phyloP scores from a whole-genome alignment of 208 protist genomes.

The Wallacemonas sp. region DNA sequence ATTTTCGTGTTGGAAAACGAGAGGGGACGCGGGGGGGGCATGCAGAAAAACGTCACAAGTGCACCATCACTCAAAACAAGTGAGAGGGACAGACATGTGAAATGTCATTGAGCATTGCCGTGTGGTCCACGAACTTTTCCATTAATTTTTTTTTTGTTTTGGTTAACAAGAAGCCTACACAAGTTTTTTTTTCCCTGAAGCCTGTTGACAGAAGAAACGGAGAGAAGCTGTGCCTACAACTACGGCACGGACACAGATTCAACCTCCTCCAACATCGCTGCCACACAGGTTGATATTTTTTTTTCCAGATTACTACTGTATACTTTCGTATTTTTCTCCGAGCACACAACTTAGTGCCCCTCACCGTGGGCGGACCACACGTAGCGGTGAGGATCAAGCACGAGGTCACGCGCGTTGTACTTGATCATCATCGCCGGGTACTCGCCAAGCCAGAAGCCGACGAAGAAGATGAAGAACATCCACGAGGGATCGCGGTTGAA shows the following conservation, averaged over 20 bases:
- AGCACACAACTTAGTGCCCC: conserved; percentile 59
- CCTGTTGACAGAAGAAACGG: background rate
- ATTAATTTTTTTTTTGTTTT: conserved; percentile 11
- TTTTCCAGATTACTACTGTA: background rate
- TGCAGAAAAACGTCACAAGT: no score
- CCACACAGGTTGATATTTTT: no score
- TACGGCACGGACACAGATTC: background rate
- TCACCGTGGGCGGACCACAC: conserved; percentile 83
- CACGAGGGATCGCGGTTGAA: conserved; percentile 85
- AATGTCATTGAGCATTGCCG: no score
- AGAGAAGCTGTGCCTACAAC: background rate
- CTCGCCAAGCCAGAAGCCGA: conserved; percentile 80
- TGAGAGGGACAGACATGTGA: no score
- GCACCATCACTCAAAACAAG: no score
- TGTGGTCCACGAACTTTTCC: no score
- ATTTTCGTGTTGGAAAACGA: no score
- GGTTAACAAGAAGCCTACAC: conserved; percentile 15
- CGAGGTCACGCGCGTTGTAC: conserved; percentile 81
- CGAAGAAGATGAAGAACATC: conserved; percentile 84
- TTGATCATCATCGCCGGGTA: conserved; percentile 87
- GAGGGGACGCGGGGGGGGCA: no score
- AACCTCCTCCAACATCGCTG: no score
- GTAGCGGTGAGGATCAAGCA: conserved; percentile 88
- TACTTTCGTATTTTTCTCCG: background rate
- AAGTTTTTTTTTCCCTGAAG: conserved; percentile 8